phyloP scores from a whole-genome alignment of 192 early-diverging fungal species.

The Umbelopsis vinacea region DNA sequence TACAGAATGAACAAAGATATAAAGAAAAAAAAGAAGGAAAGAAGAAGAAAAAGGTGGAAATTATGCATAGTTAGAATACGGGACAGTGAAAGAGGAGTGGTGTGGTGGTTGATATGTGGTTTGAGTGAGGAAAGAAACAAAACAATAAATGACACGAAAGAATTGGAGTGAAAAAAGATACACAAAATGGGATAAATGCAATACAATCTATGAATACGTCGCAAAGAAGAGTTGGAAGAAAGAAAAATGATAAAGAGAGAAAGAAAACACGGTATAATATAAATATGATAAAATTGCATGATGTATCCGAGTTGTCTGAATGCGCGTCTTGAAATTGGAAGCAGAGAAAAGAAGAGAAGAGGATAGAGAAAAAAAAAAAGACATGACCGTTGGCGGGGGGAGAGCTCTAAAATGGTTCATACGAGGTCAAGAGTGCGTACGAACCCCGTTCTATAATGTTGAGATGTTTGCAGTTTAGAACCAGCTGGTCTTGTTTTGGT shows the following conservation, averaged over 20 bases:
- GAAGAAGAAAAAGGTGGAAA: conserved; percentile 20
- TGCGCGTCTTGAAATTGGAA: conserved; percentile 12
- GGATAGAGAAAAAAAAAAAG: background rate
- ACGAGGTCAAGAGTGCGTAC: conserved; percentile 16
- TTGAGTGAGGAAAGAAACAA: conserved; percentile 10
- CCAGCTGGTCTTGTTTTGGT: conserved; percentile 46
- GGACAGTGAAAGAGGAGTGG: conserved; percentile 18
- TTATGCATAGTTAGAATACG: conserved; percentile 21
- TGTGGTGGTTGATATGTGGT: conserved; percentile 6
- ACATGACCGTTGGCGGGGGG: background rate
- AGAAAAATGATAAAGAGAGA: background rate
- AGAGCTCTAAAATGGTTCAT: conserved; percentile 2
- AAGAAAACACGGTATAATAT: conserved; percentile 21
- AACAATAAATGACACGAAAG: conserved; percentile 23
- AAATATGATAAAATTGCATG: conserved; percentile 17
- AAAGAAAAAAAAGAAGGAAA: conserved; percentile 21
- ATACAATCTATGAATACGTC: conserved; percentile 23
- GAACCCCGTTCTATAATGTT: conserved; percentile 12
- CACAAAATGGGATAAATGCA: conserved; percentile 22
- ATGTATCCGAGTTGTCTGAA: conserved; percentile 20
- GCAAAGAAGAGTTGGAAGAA: background rate
- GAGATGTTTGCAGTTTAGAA: conserved; percentile 32
- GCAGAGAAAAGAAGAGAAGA: background rate
- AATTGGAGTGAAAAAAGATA: conserved; percentile 17
- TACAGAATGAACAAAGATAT: conserved; percentile 24